Base-by-base conservation (phyloP, 2,329 filamentous ascomycete species). In the Ophiocordyceps sinensis region DNA sequence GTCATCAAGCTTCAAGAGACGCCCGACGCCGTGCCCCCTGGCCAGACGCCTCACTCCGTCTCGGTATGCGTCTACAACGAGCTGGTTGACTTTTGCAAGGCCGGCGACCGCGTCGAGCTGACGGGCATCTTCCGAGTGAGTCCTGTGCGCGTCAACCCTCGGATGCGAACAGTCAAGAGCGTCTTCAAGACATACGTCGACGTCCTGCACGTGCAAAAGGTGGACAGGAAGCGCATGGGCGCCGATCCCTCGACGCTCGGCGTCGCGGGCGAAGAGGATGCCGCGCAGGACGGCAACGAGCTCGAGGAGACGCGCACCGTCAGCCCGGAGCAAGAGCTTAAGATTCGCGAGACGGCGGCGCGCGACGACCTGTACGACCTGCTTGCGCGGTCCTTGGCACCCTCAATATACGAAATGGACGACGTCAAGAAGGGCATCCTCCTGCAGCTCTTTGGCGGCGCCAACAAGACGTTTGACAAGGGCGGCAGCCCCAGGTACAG, bases 1-100 rank as follows among this genome's bases (percentile, higher is more conserved):
- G 86, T 98, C 44, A 94, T 98, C 65, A 98, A 98, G 61, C 71
- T 98, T 34, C 91, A 98, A 62, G 91, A 98, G 62, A 98, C 91
- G 0, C 91, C 91, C 0, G 91, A 98, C 60, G 85, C 79, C 31
- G 83, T 98, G 15, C 91, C 91, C 38, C 83, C 94, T 49, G 91
- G 91, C 15, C 91, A 98, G 63, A 98, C 91, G 17, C 91, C 91
- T 13, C 91, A 98, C 62, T 94, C 89, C 0, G 91, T 98, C 23
- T 95, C 89, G 1, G 77, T 98, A 39, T 95, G 89, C 54, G 85
- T 88, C 12, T 96, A 98, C 59, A 89, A 96, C 54, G 91, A 98
- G 59, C 70, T 98, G 40, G 93, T 98, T 1, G 91, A 98, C 63
- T 82, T 94, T 43, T 96, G 91, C 72, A 96, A 95, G 62, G 91